Conservation (phyloP, 805 yeast genomes). For the Candida broadrunensis region DNA sequence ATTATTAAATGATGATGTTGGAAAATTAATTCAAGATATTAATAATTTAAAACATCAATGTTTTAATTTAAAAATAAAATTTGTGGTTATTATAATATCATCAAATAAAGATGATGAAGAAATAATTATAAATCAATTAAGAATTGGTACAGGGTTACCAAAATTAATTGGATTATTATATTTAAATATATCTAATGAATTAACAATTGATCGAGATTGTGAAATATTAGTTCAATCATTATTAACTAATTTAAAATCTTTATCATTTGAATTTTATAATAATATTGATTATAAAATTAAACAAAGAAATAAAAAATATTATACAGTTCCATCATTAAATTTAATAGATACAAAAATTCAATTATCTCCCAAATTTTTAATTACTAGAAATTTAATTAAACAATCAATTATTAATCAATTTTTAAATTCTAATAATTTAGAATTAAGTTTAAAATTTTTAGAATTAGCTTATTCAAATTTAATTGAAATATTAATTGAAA, state of each 20-base stretch:
- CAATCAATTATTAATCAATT: constrained; percentile 33
- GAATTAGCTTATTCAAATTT: constrained; percentile 33
- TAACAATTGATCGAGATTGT: constrained; percentile 21
- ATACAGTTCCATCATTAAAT: constrained; percentile 27
- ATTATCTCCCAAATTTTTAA: constrained; percentile 35
- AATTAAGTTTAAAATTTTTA: constrained; percentile 22
- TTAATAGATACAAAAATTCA: constrained; percentile 20
- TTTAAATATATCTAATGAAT: constrained; percentile 7
- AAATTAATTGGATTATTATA: constrained; percentile 28
- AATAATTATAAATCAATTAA: constrained; percentile 19
- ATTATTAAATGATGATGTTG: constrained; percentile 5
- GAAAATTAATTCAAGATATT: constrained; percentile 12
- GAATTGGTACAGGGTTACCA: constrained; percentile 28
- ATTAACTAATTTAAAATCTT: constrained; percentile 23
- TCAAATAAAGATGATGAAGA: constrained; percentile 10
- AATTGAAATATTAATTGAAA: constrained; percentile 17
- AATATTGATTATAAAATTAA: constrained; percentile 28
- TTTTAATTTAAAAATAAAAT: constrained; percentile 11
- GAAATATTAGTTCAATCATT: constrained; percentile 29
- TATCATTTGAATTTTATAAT: constrained; percentile 32
- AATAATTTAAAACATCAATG: constrained; percentile 11
- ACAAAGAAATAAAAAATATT: constrained; percentile 35
- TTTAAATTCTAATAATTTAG: constrained; percentile 30
- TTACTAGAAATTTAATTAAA: constrained; percentile 35
- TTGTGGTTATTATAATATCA: constrained; percentile 23